These are phyloP conservation scores for Auriscalpium microsporum DNA, from an alignment of 768 basidiomycete genomes.

Conservation along the genomic window DNA sequence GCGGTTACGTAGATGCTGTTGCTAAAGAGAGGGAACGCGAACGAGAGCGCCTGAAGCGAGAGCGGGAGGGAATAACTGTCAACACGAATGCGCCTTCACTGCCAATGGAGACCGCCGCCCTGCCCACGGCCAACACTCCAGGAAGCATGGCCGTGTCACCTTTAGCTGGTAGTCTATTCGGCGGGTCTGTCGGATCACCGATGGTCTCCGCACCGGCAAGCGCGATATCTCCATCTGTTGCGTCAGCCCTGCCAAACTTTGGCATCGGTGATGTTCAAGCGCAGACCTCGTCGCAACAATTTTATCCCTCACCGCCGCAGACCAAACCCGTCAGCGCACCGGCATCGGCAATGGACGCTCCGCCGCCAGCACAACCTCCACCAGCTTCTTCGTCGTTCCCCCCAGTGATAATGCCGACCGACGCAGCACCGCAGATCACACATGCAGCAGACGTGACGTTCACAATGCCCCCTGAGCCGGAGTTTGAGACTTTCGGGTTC, in stretches of 20 bases:
- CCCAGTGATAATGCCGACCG: not conserved
- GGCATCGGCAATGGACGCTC: constrained; percentile 1
- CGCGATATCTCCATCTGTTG: constrained; percentile 1
- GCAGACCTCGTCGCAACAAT: constrained; percentile 27
- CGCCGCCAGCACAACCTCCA: constrained; percentile 1
- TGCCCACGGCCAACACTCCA: constrained; percentile 3
- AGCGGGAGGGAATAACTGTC: constrained; percentile 40
- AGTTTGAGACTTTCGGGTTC: constrained; percentile 14
- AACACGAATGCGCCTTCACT: constrained; percentile 7
- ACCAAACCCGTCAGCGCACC: constrained; percentile 25
- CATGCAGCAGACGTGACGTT: not conserved
- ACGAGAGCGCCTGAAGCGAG: constrained; percentile 61
- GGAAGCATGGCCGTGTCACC: constrained; percentile 6
- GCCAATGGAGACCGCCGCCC: not conserved
- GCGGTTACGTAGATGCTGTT: constrained; percentile 65
- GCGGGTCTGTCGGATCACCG: constrained; percentile 7
- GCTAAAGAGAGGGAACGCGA: constrained; percentile 73
- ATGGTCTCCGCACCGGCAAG: not conserved
- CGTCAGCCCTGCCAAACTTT: constrained; percentile 7
- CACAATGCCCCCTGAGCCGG: constrained; percentile 7
- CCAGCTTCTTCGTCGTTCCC: not conserved
- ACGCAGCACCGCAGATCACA: not conserved
- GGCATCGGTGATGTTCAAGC: constrained; percentile 7
- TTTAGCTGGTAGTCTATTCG: constrained; percentile 5
- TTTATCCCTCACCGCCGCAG: constrained; percentile 58